Evolutionary conservation across 495 filamentous ascomycete species (phyloP), one percentile per base, ranked within the genome.

Genomic region (Talaromyces thailandensis): DNA sequence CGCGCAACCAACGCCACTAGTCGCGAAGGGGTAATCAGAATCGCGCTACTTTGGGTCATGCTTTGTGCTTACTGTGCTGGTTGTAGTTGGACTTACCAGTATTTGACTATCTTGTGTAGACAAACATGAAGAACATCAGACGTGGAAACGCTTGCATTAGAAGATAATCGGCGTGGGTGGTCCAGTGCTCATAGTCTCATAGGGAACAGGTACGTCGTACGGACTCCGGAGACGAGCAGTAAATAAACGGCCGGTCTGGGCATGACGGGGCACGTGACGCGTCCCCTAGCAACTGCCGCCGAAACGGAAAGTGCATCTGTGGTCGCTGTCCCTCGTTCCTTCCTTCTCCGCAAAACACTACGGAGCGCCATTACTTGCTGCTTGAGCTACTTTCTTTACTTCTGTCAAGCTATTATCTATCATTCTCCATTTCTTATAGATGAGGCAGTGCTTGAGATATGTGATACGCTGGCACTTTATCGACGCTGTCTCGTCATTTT

Each of bases 21-120:
- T 50, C 31, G 63, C 31, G 67, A 56, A 23, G 63, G 64, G 25
- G 62, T 21, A 59, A 6, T 67, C 62, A 29, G 58, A 8, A 21
- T 48, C 43, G 43, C 43, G 43, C 43, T 48, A 7, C 6, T 45
- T 45, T n/a, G n/a, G 6, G 16, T 21, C 40, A 45, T 45, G 40
- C 40, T 6, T 21, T n/a, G 21, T 45, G 40, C 40, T 6, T 45
- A 8, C 40, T 45, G 40, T 45, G n/a, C 43, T 18, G 43, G 43
- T n/a, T 45, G 40, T 40, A 9, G 5, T 14, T 35, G 37, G 1
- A 18, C 37, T 43, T 43, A 43, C 37, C 37, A 18, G n/a, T 48
- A 43, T 16, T n/a, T 48, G 18, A 16, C 12, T 4, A 0, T 35
- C 31, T 12, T 35, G 31, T 6, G 6, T 9, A 11, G 4, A 14